Conservation (phyloP, 768 basidiomycete genomes). For the Hygrocybe punicea region DNA sequence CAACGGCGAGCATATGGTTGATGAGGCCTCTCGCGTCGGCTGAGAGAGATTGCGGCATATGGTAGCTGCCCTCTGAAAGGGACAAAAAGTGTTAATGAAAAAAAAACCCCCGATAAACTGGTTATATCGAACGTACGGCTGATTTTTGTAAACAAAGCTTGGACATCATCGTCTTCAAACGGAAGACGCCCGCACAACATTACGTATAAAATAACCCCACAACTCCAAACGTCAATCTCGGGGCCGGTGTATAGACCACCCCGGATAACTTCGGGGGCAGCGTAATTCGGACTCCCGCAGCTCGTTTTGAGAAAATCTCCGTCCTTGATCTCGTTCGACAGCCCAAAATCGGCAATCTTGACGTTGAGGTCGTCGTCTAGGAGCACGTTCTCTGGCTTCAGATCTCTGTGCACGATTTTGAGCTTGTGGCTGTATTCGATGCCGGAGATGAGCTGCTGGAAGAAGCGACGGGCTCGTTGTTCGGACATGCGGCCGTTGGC, state of each 20-base stretch:
- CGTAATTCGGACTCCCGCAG: conserved; percentile 98
- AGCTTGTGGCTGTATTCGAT: conserved; percentile 96
- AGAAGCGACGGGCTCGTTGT: conserved; percentile 84
- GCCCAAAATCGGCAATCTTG: conserved; percentile 99
- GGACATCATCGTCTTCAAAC: conserved; percentile 97
- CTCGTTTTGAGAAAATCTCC: conserved; percentile 96
- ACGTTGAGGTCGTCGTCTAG: conserved; percentile 82
- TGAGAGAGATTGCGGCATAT: conserved; percentile 78
- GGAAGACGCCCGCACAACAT: conserved; percentile 94
- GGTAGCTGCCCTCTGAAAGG: conserved; percentile 73
- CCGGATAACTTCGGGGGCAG: conserved; percentile 95
- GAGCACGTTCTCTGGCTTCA: conserved; percentile 95
- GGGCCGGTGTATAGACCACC: conserved; percentile 95
- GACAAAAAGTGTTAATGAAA: conserved; percentile 11
- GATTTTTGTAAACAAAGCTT: conserved; percentile 90
- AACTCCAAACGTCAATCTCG: conserved; percentile 98
- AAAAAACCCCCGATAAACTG: background rate
- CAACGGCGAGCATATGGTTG: conserved; percentile 85
- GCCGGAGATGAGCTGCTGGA: conserved; percentile 97
- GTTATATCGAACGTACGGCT: conserved; percentile 52
- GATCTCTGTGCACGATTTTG: conserved; percentile 96
- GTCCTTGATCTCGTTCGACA: conserved; percentile 93
- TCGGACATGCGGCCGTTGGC: conserved; percentile 90
- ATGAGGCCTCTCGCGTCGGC: conserved; percentile 77
- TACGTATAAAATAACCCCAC: conserved; percentile 97